These are phyloP conservation scores for Coniferiporia sulphurascens DNA, from an alignment of 1,284 basidiomycete genomes.

Conservation along the genomic window DNA sequence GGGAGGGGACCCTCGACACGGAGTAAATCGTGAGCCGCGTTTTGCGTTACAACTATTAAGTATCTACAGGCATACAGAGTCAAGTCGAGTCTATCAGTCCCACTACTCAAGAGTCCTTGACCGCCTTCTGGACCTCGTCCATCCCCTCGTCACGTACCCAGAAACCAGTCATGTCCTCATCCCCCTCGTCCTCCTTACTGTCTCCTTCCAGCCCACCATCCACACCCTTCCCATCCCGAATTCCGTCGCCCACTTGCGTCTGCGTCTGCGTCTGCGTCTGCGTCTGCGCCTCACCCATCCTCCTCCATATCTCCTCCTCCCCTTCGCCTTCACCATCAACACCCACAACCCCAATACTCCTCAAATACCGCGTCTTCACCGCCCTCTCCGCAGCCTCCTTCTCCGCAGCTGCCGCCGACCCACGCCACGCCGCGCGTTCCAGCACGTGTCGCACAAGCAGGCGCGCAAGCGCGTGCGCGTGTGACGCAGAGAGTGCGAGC, in stretches of 20 bases:
- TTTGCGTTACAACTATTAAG: too few species aligned
- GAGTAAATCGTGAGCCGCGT: too few species aligned
- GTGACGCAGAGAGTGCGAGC: slow-evolving; percentile 73
- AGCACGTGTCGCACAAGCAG: slow-evolving; percentile 62
- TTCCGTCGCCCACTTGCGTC: slow-evolving; percentile 1
- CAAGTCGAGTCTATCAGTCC: too few species aligned
- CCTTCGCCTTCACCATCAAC: slow-evolving; percentile 20
- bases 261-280: slow-evolving; percentile 20
- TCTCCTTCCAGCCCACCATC: too few species aligned
- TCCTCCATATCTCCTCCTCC: slow-evolving; percentile 20
- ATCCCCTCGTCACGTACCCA: slow-evolving; percentile 65
- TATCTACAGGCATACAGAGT: too few species aligned
- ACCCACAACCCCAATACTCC: slow-evolving; percentile 32
- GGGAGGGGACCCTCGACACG: too few species aligned
- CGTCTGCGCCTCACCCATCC: slow-evolving; percentile 20
- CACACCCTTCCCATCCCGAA: too few species aligned
- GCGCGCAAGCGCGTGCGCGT: slow-evolving; percentile 71
- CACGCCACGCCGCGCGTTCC: slow-evolving; percentile 73
- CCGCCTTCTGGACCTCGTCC: slow-evolving; percentile 57
- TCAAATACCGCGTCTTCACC: slow-evolving; percentile 62
- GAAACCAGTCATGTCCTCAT: slow-evolving; percentile 36
- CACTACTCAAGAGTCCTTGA: slow-evolving; percentile 47
- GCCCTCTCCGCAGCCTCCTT: slow-evolving; percentile 51
- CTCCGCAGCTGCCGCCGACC: slow-evolving; percentile 58
- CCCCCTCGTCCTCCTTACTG: too few species aligned